These are phyloP conservation scores for Hyphodiscus hymeniophilus DNA, from an alignment of 495 filamentous ascomycete genomes.

Conservation along the genomic window DNA sequence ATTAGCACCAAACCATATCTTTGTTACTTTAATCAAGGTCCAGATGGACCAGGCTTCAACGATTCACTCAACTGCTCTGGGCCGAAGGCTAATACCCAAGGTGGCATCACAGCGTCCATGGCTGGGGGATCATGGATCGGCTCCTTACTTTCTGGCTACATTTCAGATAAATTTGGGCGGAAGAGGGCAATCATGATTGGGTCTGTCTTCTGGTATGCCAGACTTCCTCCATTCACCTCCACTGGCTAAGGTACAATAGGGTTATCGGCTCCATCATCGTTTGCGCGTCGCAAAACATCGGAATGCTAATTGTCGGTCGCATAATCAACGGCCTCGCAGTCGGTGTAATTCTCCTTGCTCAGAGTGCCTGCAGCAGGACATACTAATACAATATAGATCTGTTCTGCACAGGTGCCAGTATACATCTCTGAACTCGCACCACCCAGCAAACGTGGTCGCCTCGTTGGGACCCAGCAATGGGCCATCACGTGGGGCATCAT, in stretches of 20 bases:
- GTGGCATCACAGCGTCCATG: slow-evolving; percentile 62
- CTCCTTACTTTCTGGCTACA: slow-evolving; percentile 53
- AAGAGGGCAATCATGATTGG: slow-evolving; percentile 59
- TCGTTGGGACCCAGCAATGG: slow-evolving; percentile 69
- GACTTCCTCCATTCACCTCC: neutral
- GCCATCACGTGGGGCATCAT: slow-evolving; percentile 66
- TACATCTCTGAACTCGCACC: slow-evolving; percentile 69
- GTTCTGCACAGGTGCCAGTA: slow-evolving; percentile 73
- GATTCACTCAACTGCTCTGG: slow-evolving; percentile 30
- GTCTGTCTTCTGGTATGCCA: slow-evolving; percentile 51
- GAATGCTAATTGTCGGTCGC: slow-evolving; percentile 60
- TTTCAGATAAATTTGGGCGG: slow-evolving; percentile 59
- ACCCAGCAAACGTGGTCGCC: slow-evolving; percentile 55
- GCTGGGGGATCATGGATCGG: slow-evolving; percentile 65
- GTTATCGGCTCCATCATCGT: slow-evolving; percentile 56
- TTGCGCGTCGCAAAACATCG: slow-evolving; percentile 54
- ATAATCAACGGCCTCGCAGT: slow-evolving; percentile 66
- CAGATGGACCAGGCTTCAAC: slow-evolving; percentile 23
- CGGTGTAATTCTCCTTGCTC: no score
- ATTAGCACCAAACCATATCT: slow-evolving; percentile 50
- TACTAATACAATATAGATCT: no score
- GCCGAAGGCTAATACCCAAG: slow-evolving; percentile 25
- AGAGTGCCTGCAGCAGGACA: no score
- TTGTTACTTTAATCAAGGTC: slow-evolving; percentile 52
- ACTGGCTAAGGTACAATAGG: slow-evolving; percentile 36